phyloP scores from a whole-genome alignment of 345 rosid species.

The Citrus australasica region DNA sequence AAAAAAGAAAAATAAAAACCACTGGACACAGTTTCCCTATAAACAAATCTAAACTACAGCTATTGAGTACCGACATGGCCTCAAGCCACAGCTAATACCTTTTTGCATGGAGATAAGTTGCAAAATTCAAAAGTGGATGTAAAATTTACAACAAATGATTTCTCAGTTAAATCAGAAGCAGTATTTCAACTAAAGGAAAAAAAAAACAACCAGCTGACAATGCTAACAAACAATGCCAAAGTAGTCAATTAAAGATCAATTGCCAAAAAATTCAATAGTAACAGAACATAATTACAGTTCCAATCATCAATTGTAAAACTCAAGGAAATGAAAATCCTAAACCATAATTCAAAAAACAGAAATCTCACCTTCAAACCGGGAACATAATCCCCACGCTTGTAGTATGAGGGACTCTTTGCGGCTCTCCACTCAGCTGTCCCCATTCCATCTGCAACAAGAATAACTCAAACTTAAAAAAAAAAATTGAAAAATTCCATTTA shows the following conservation, averaged over 20 bases:
- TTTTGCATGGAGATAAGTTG: not conserved
- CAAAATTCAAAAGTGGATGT: not conserved
- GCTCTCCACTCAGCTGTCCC: slow-evolving; percentile 99
- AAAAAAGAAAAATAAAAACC: not conserved
- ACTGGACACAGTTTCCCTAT: too few species aligned
- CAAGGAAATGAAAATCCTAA: not conserved
- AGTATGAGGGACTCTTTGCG: slow-evolving; percentile 83
- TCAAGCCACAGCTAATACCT: not conserved
- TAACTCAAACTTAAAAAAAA: slow-evolving; percentile 2
- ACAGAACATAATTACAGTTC: not conserved
- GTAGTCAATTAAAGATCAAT: not conserved
- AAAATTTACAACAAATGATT: not conserved
- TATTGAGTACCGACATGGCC: not conserved
- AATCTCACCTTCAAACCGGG: slow-evolving; percentile 89
- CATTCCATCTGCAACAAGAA: slow-evolving; percentile 74
- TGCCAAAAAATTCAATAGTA: not conserved
- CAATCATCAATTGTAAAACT: not conserved
- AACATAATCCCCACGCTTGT: slow-evolving; percentile 97
- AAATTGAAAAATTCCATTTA: not conserved
- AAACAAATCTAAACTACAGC: not conserved
- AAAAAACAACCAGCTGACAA: not conserved
- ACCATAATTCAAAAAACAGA: not conserved
- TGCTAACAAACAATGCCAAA: not conserved
- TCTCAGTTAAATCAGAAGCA: not conserved
- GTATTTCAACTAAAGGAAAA: not conserved